phyloP scores from a whole-genome alignment of 768 basidiomycete species.

The Pulveroboletus sp. region DNA sequence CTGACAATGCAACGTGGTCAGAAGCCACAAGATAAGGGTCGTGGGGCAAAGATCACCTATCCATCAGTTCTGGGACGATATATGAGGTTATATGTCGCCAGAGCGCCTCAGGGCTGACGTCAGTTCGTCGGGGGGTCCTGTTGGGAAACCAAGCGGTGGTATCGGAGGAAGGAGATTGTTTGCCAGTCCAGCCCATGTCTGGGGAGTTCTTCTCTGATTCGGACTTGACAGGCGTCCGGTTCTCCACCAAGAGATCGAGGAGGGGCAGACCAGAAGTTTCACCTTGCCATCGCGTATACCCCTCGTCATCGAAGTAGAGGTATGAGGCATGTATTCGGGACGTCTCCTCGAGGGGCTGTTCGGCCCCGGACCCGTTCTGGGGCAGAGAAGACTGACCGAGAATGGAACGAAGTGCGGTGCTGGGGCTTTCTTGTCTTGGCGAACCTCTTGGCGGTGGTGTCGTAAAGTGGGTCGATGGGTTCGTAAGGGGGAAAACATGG shows the following conservation, averaged over 20 bases:
- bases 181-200: slow-evolving; percentile 27
- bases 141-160: slow-evolving; percentile 76
- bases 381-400: slow-evolving; percentile 33
- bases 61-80: slow-evolving; percentile 89
- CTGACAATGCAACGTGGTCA: slow-evolving; percentile 33
- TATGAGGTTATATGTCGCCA: slow-evolving; percentile 86
- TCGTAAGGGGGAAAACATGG: slow-evolving; percentile 72
- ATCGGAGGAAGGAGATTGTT: slow-evolving; percentile 33
- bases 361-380: slow-evolving; percentile 25
- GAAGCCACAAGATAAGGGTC: slow-evolving; percentile 8
- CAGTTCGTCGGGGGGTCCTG: slow-evolving; percentile 64
- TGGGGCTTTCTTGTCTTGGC: slow-evolving; percentile 45
- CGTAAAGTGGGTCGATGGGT: slow-evolving; percentile 76
- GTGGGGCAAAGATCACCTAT: slow-evolving; percentile 54
- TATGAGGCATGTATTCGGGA: slow-evolving; percentile 72
- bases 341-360: slow-evolving; percentile 52
- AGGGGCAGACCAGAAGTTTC: slow-evolving; percentile 90
- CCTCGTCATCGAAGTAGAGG: slow-evolving; percentile 84
- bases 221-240: slow-evolving; percentile 43
- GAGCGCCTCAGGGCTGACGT: slow-evolving; percentile 79
- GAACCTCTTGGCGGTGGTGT: slow-evolving; percentile 38
- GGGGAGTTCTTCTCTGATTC: slow-evolving; percentile 27
- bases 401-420: slow-evolving; percentile 37
- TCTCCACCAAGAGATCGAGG: slow-evolving; percentile 76
- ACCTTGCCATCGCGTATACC: slow-evolving; percentile 86